phyloP scores from a whole-genome alignment of 345 rosid genomes.

The Eutrema yunnanense region DNA sequence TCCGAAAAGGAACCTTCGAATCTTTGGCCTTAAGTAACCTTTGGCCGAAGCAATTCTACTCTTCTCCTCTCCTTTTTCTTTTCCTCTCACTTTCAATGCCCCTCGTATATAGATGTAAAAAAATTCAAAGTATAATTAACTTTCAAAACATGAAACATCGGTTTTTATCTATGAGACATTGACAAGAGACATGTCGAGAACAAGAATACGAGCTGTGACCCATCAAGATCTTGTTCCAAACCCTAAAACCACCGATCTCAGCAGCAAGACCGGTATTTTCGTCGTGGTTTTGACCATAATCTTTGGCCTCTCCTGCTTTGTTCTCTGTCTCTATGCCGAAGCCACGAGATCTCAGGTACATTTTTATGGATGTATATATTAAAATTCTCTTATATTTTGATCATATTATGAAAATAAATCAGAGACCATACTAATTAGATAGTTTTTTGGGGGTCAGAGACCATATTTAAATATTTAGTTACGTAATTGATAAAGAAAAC shows the following conservation, averaged over 20 bases:
- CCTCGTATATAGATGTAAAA: constrained; percentile 2
- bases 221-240: constrained; percentile 78
- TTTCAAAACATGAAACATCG: neutral
- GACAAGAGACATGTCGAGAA: constrained; percentile 31
- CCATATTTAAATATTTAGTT: neutral
- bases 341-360: constrained; percentile 81
- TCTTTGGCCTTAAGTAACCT: constrained; percentile 90
- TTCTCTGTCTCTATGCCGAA: constrained; percentile 83
- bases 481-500: neutral
- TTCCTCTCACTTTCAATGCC: neutral
- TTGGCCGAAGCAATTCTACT: constrained; percentile 72
- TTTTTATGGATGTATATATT: neutral
- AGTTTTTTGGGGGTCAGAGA: neutral
- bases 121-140: neutral
- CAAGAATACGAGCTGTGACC: constrained; percentile 56
- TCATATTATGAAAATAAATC: neutral
- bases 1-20: constrained; percentile 39
- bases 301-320: constrained; percentile 68
- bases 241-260: constrained; percentile 45
- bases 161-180: neutral
- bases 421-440: neutral
- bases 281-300: constrained; percentile 52
- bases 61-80: constrained; percentile 19
- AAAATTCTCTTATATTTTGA: neutral
- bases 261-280: constrained; percentile 59